Evolutionary conservation across 345 rosid genomes (phyloP).

Genomic region (Aurinia saxatilis): DNA sequence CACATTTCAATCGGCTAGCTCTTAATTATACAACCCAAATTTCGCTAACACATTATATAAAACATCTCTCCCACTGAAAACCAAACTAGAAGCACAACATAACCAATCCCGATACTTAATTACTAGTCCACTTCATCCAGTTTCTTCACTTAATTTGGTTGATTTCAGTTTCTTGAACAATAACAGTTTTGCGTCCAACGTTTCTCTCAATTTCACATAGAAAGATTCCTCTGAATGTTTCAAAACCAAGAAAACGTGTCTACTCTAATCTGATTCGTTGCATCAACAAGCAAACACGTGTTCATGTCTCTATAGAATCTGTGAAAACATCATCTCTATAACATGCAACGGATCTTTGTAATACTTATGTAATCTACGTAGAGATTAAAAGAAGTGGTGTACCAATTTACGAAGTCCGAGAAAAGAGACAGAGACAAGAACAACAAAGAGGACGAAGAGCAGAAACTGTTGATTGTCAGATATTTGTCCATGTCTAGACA

Average conservation of each 20-base stretch:
- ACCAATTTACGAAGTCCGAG: slow-evolving; percentile 15
- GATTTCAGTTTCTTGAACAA: too few species aligned
- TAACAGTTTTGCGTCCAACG: slow-evolving; percentile 14
- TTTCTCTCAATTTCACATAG: not conserved
- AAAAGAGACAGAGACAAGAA: slow-evolving; percentile 11
- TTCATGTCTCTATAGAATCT: slow-evolving; percentile 8
- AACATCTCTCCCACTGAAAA: too few species aligned
- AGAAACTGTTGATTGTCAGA: slow-evolving; percentile 26
- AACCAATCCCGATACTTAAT: too few species aligned
- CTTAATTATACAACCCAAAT: too few species aligned
- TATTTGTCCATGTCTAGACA: slow-evolving; percentile 15
- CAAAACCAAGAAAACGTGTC: slow-evolving; percentile 17
- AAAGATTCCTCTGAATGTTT: slow-evolving; percentile 25
- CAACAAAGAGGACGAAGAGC: slow-evolving; percentile 28
- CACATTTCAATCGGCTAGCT: too few species aligned
- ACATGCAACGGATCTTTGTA: slow-evolving; percentile 18
- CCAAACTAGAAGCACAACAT: too few species aligned
- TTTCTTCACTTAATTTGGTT: too few species aligned
- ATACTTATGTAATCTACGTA: slow-evolving; percentile 1
- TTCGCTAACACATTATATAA: too few species aligned
- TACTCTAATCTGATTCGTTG: slow-evolving; percentile 12
- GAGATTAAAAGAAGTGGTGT: slow-evolving; percentile 16
- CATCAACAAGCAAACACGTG: slow-evolving; percentile 25
- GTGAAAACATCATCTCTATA: slow-evolving; percentile 8
- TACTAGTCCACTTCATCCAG: too few species aligned